Evolutionary conservation across 148 eudicot genomes (phyloP).

Genomic region (Gaultheria prostrata): DNA sequence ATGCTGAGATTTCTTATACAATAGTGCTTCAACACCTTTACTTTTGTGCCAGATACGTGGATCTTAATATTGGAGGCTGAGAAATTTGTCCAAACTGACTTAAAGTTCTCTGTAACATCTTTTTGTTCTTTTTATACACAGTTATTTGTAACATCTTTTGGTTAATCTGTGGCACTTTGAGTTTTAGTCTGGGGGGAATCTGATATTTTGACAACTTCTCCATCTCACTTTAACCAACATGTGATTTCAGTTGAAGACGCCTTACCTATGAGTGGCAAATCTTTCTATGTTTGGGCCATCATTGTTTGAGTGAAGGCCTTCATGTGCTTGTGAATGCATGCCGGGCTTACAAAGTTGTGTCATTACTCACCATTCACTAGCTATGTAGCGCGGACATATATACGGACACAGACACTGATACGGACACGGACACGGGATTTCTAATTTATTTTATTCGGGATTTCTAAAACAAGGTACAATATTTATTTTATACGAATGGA

Average conservation of each 20-base stretch:
- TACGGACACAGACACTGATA: too few relatives aligned
- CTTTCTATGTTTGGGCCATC: neutral
- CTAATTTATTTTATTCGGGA: too few relatives aligned
- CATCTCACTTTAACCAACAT: neutral
- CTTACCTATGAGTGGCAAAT: neutral
- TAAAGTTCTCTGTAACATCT: neutral
- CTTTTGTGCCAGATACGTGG: neutral
- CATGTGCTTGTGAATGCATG: neutral
- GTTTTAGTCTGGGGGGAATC: neutral
- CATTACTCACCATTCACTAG: too few relatives aligned
- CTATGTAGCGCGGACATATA: too few relatives aligned
- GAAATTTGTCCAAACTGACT: neutral
- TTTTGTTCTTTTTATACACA: neutral
- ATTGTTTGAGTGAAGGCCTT: neutral
- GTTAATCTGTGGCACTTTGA: neutral
- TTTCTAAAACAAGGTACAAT: too few relatives aligned
- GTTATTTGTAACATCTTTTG: neutral
- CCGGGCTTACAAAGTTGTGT: neutral
- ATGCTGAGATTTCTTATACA: neutral
- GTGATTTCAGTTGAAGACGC: neutral
- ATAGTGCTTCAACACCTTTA: neutral
- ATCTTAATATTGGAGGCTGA: neutral
- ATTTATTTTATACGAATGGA: too few relatives aligned
- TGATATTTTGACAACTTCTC: neutral
- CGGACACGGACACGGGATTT: too few relatives aligned